These are phyloP conservation scores for Ophiorrhiza pumila DNA, from an alignment of 257 asterid genomes.

Conservation along the genomic window DNA sequence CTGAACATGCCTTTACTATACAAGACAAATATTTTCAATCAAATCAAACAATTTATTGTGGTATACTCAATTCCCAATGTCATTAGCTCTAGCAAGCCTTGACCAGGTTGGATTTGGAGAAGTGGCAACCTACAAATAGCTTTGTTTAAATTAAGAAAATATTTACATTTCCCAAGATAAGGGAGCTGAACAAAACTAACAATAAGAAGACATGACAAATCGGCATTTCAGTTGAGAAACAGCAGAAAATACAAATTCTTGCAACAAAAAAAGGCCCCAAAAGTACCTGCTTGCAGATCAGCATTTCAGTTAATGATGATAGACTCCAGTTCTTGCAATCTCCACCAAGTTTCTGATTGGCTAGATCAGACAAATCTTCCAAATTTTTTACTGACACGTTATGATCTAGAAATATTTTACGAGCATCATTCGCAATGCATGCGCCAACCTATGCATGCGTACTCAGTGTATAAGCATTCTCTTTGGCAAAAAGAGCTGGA, in stretches of 20 bases:
- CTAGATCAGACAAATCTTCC: slow-evolving; percentile 65
- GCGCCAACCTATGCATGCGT: slow-evolving; percentile 64
- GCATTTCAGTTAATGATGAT: slow-evolving; percentile 58
- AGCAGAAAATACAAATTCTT: background rate
- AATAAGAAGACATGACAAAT: background rate
- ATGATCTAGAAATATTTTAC: slow-evolving; percentile 54
- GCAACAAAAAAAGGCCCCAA: slow-evolving; percentile 14
- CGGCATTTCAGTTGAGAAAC: background rate
- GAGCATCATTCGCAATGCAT: slow-evolving; percentile 62
- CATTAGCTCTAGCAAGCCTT: background rate
- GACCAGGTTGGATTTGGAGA: background rate
- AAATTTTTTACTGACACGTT: slow-evolving; percentile 48
- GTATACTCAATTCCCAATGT: background rate
- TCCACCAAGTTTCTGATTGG: slow-evolving; percentile 67
- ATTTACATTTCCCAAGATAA: background rate
- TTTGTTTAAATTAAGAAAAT: no score
- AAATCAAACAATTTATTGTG: background rate
- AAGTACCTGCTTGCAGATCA: slow-evolving; percentile 72
- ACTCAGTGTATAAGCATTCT: background rate
- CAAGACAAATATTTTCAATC: background rate
- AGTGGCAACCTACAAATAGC: background rate
- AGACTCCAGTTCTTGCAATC: slow-evolving; percentile 76
- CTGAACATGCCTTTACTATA: background rate
- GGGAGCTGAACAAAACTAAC: background rate
- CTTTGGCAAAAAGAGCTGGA: background rate